Conservation (phyloP, 192 early-diverging fungal species). For the Rhizophagus prolifer region DNA sequence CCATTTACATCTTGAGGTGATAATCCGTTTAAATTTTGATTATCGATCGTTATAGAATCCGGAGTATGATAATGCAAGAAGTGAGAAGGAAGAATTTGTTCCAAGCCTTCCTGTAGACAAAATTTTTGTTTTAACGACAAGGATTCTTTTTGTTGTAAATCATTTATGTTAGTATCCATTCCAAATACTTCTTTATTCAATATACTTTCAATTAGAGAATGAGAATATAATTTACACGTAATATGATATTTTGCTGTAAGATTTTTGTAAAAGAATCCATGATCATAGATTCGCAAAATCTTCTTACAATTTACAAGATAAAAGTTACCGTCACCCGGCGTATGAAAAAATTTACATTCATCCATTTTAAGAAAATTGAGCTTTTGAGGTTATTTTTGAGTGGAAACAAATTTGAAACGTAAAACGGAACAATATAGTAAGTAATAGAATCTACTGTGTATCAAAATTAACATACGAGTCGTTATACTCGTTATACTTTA, state of each 20-base stretch:
- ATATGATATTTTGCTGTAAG: neutral
- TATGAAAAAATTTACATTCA: too few relatives aligned
- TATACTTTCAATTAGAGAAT: neutral
- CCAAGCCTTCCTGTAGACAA: neutral
- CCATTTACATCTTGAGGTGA: too few relatives aligned
- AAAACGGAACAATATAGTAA: too few relatives aligned
- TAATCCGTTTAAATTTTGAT: too few relatives aligned
- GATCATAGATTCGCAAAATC: neutral
- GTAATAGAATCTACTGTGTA: too few relatives aligned
- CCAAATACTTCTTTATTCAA: neutral
- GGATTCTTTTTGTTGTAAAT: neutral
- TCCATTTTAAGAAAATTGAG: too few relatives aligned
- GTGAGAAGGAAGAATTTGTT: neutral
- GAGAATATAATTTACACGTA: neutral
- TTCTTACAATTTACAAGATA: too few relatives aligned
- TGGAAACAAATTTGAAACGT: too few relatives aligned
- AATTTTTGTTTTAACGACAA: neutral
- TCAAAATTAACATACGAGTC: too few relatives aligned
- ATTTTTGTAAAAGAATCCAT: neutral
- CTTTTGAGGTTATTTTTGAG: too few relatives aligned
- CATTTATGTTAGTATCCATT: neutral
- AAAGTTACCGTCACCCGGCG: too few relatives aligned
- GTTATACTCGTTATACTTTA: too few relatives aligned
- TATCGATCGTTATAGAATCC: neutral
- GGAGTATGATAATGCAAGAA: neutral